Base-by-base conservation (phyloP, 2,329 filamentous ascomycete genomes). In the Fusarium citri region DNA sequence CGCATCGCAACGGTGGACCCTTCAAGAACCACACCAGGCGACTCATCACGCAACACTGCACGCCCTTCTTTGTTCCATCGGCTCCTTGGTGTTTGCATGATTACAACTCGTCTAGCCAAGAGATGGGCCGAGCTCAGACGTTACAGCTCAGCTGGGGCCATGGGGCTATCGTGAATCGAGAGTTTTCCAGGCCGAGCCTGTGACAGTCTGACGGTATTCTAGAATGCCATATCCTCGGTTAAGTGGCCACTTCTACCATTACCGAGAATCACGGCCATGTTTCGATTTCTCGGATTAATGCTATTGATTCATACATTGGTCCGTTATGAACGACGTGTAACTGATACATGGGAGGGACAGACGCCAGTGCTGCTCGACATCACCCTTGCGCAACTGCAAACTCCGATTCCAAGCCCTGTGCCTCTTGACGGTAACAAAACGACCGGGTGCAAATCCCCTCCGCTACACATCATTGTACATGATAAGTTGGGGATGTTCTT, bases 391-490 rank as follows among this genome's bases (percentile, higher is more conserved):
- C 18, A 46, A 40, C 51, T 64, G n/a, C 37, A 48, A 59, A 14
- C 37, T 43, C 11, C 31, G 15, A 46, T 34, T 37, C 41, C 41
- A 60, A 34, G 16, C 12, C 42, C 16, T 57, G 20, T 49, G 47
- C 18, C 45, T 22, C 37, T 45, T 43, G 25, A 46, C 18, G 14
- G 30, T 23, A 60, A 56, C 60, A 61, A 62, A 50, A 41, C 45
- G 49, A 41, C 45, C 45, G 31, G 68, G 66, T 77, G 66, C 78
- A 34, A 25, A 11, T 41, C 16, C 60, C 43, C 37, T 57, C 16
- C 23, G 20, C 69, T 70, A 81, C 25, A 81, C 64, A 62, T 82
- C 80, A 50, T 76, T 81, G 54, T 79, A 82, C 59, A 78, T 73
- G 61, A 81, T 75, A 50, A 82, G 74, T 10, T 65, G 72, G n/a